Percentiles rank a stretch among this genome's conserved stretches.
These are phyloP conservation scores for Anisodus tanguticus DNA, from an alignment of 257 asterid species.

Conservation along the genomic window DNA sequence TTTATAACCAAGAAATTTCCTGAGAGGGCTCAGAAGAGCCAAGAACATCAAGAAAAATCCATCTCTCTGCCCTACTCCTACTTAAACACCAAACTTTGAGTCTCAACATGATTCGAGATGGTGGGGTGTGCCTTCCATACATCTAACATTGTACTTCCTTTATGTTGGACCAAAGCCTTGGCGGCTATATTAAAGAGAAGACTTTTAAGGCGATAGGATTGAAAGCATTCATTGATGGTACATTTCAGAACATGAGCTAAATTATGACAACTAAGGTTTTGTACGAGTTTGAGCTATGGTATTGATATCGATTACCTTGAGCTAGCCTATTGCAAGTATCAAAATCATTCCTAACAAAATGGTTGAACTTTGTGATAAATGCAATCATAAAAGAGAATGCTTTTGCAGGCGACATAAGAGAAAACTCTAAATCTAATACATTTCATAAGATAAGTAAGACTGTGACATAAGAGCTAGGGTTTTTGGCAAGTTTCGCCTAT, in stretches of 20 bases:
- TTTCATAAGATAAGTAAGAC: not conserved
- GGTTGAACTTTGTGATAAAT: constrained; percentile 36
- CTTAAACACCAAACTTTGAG: not conserved
- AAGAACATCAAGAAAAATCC: constrained; percentile 29
- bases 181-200: not conserved
- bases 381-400: not conserved
- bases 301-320: constrained; percentile 55
- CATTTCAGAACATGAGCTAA: not conserved
- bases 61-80: not conserved
- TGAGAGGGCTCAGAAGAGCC: constrained; percentile 45
- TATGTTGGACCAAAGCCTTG: not conserved
- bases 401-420: not conserved
- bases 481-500: not conserved
- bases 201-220: not conserved
- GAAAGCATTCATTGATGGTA: not conserved
- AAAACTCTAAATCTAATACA: not conserved
- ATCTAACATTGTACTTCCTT: not conserved
- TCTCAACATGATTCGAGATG: not conserved
- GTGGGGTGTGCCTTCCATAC: not conserved
- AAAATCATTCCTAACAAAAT: constrained; percentile 60
- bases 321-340: constrained; percentile 66
- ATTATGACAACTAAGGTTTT: not conserved
- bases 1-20: not conserved
- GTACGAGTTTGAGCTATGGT: not conserved
- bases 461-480: not conserved